These are phyloP conservation scores for Ambrosiella cleistominuta DNA, from an alignment of 2,329 filamentous ascomycete species.

Conservation along the genomic window DNA sequence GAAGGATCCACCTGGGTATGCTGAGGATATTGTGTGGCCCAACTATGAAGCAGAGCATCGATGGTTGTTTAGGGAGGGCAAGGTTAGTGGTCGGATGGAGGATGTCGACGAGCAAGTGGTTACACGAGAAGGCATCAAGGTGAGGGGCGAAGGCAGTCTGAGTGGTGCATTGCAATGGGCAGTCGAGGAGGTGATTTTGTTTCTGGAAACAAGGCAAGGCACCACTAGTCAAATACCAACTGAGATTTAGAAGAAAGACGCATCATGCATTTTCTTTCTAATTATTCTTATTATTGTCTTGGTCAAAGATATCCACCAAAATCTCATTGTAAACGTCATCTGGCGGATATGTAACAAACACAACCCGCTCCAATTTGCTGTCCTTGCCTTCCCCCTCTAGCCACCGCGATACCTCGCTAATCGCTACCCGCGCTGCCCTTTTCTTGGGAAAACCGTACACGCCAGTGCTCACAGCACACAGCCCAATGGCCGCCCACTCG, in stretches of 20 bases:
- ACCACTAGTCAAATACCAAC: not conserved
- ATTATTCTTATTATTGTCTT: not conserved
- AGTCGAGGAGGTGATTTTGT: slow-evolving; percentile 38
- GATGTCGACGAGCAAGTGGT: slow-evolving; percentile 22
- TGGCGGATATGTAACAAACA: slow-evolving; percentile 86
- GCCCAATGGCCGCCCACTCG: slow-evolving; percentile 55
- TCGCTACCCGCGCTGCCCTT: slow-evolving; percentile 56
- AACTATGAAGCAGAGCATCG: slow-evolving; percentile 71
- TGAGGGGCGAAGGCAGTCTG: slow-evolving; percentile 39
- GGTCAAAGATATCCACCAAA: slow-evolving; percentile 31
- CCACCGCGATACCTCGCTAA: slow-evolving; percentile 38
- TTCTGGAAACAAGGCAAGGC: not conserved
- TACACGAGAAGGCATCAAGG: slow-evolving; percentile 27
- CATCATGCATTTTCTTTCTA: not conserved
- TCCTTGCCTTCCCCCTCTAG: slow-evolving; percentile 27
- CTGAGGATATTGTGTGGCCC: slow-evolving; percentile 89
- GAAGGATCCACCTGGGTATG: slow-evolving; percentile 85
- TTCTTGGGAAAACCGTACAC: slow-evolving; percentile 70
- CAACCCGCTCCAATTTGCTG: slow-evolving; percentile 44
- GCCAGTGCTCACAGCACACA: slow-evolving; percentile 73
- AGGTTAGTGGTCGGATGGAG: slow-evolving; percentile 44
- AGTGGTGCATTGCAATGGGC: slow-evolving; percentile 48
- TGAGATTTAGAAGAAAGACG: not conserved
- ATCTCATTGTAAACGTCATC: slow-evolving; percentile 50
- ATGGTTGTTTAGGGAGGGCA: slow-evolving; percentile 56